These are phyloP conservation scores for Teratosphaeria destructans DNA, from an alignment of 2,329 filamentous ascomycete genomes.

Conservation along the genomic window DNA sequence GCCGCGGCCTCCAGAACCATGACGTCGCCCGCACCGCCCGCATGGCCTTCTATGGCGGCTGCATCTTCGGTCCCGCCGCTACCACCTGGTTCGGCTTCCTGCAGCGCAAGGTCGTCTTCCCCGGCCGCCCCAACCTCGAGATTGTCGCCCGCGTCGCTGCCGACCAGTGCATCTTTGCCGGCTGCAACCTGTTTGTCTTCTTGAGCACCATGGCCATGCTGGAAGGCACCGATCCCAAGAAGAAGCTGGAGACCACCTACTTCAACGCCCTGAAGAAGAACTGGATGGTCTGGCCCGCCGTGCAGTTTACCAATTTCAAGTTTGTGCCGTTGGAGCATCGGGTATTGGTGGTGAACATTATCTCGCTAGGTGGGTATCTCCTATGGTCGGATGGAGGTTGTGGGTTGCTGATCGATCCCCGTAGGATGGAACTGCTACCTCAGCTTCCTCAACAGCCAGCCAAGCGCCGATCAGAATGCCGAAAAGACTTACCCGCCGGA, in stretches of 20 bases:
- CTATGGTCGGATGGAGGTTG: background rate
- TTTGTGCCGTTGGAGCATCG: constrained; percentile 74
- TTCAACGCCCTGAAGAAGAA: constrained; percentile 65
- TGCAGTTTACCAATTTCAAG: constrained; percentile 81
- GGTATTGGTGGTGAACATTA: constrained; percentile 75
- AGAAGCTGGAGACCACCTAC: constrained; percentile 66
- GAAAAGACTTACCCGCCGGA: constrained; percentile 10
- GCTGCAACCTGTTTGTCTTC: constrained; percentile 73
- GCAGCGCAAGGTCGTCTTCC: constrained; percentile 54
- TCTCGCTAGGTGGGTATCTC: constrained; percentile 52
- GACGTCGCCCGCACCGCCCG: constrained; percentile 58
- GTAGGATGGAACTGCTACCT: constrained; percentile 51
- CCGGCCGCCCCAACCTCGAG: constrained; percentile 54
- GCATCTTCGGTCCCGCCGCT: constrained; percentile 76
- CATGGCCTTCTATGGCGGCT: constrained; percentile 71
- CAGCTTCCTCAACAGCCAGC: constrained; percentile 42
- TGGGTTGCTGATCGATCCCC: background rate
- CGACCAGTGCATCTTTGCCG: constrained; percentile 77
- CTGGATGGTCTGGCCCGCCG: constrained; percentile 77
- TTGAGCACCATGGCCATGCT: constrained; percentile 64
- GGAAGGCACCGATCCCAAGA: constrained; percentile 41
- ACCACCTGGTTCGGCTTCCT: constrained; percentile 81
- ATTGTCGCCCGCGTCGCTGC: constrained; percentile 66
- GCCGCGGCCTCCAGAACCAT: constrained; percentile 65
- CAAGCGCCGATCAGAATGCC: background rate